Percentiles rank a stretch among this genome's conserved stretches.
These are phyloP conservation scores for Spizellomyces punctatus DNA, from an alignment of 192 early-diverging fungal genomes.

Conservation along the genomic window DNA sequence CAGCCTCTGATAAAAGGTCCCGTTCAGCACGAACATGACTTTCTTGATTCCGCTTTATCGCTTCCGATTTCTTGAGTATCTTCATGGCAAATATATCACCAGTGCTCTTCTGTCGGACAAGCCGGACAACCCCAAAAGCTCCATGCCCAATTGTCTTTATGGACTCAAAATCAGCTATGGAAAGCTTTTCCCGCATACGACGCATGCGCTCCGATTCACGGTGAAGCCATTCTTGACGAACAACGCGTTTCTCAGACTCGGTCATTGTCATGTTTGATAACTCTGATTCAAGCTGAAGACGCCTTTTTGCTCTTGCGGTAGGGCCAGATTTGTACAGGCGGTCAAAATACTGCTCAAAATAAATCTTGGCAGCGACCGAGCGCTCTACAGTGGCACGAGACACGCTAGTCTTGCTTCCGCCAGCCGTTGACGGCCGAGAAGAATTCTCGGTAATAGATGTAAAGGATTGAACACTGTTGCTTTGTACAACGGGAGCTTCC, in stretches of 20 bases:
- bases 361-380: conserved; percentile 61
- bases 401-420: conserved; percentile 22
- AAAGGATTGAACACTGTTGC: background rate
- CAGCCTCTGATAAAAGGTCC: conserved; percentile 41
- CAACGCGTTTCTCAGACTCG: conserved; percentile 51
- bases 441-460: background rate
- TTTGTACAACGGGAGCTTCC: background rate
- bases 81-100: conserved; percentile 59
- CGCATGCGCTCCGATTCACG: conserved; percentile 60
- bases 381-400: conserved; percentile 57
- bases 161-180: conserved; percentile 54
- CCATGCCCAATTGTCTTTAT: conserved; percentile 59
- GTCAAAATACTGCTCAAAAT: conserved; percentile 64
- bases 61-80: conserved; percentile 45
- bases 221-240: conserved; percentile 53
- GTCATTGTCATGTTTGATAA: conserved; percentile 47
- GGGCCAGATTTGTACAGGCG: conserved; percentile 49
- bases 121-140: conserved; percentile 62
- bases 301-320: conserved; percentile 48
- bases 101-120: conserved; percentile 51
- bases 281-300: conserved; percentile 55
- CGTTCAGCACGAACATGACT: conserved; percentile 52
- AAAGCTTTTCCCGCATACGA: conserved; percentile 37
- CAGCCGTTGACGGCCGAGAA: conserved; percentile 4
- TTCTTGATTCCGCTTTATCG: conserved; percentile 46